phyloP scores from a whole-genome alignment of 2,329 filamentous ascomycete species.

The Aurifilum marmelostoma region DNA sequence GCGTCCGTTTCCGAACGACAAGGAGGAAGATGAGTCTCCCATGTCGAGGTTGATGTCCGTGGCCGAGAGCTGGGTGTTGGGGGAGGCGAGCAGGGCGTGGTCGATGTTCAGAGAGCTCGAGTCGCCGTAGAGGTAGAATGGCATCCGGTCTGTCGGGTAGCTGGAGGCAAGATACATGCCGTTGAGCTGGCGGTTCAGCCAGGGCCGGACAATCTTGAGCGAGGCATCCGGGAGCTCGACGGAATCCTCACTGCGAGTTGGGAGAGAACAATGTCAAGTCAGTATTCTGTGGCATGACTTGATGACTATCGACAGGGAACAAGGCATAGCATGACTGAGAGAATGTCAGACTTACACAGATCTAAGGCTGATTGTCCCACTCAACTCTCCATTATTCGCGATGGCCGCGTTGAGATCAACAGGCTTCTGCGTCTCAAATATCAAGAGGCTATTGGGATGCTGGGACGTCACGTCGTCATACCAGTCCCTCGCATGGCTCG shows the following conservation, averaged over 20 bases:
- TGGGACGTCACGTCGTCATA: constrained; percentile 38
- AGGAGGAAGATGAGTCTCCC: not conserved
- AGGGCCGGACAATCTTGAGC: not conserved
- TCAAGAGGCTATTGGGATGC: constrained; percentile 30
- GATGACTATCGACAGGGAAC: too few relatives aligned
- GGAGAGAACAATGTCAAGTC: too few relatives aligned
- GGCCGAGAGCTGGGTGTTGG: constrained; percentile 39
- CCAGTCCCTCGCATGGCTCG: constrained; percentile 24
- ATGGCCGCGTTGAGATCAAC: constrained; percentile 34
- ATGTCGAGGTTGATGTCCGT: constrained; percentile 4
- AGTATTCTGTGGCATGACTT: too few relatives aligned
- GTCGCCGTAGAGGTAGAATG: constrained; percentile 50
- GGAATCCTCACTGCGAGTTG: not conserved
- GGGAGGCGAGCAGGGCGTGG: constrained; percentile 47
- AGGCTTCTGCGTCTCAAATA: constrained; percentile 2
- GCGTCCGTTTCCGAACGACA: constrained; percentile 37
- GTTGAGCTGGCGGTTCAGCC: constrained; percentile 40
- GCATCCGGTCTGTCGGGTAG: constrained; percentile 44
- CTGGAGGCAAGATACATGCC: constrained; percentile 38
- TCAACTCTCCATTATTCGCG: constrained; percentile 28
- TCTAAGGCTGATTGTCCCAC: constrained; percentile 5
- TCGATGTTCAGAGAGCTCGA: constrained; percentile 40
- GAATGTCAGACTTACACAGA: constrained; percentile 7
- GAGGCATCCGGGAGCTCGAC: not conserved
- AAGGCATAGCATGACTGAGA: too few relatives aligned